phyloP scores from a whole-genome alignment of 1,284 basidiomycete species.

The Ustanciosporium gigantosporum region DNA sequence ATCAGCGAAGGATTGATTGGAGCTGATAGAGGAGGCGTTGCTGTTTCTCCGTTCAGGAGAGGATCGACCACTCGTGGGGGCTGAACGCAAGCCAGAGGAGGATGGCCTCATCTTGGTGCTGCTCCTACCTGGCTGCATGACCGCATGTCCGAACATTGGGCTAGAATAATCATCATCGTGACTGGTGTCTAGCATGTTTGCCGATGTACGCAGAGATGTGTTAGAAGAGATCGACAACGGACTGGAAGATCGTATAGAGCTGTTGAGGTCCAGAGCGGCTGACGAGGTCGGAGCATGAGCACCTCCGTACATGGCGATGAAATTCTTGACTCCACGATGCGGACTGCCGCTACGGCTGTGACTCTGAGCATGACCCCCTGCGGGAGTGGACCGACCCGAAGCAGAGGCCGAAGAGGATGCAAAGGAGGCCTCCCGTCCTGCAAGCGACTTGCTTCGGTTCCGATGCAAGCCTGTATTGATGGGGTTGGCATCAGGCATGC shows the following conservation, averaged over 20 bases:
- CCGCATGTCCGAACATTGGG: slow-evolving; percentile 31
- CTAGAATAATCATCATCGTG: slow-evolving; percentile 3
- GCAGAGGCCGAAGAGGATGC: too few relatives aligned
- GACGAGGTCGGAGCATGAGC: too few relatives aligned
- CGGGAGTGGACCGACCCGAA: neutral
- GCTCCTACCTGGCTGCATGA: slow-evolving; percentile 4
- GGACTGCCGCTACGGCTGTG: slow-evolving; percentile 1
- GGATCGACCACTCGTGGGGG: neutral
- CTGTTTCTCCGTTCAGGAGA: neutral
- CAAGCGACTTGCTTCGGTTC: slow-evolving; percentile 1
- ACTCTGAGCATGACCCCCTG: neutral
- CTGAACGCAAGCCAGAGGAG: neutral
- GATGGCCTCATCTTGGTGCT: neutral
- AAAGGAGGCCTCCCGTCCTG: neutral
- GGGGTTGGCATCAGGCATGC: slow-evolving; percentile 2
- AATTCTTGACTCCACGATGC: neutral
- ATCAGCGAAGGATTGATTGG: slow-evolving; percentile 1
- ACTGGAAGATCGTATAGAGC: neutral
- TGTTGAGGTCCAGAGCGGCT: neutral
- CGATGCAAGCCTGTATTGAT: neutral
- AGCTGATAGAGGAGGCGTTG: neutral
- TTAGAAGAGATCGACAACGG: neutral
- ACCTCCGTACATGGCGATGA: neutral
- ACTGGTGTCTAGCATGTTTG: slow-evolving; percentile 19
- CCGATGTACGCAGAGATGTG: neutral